Base-by-base conservation (phyloP, 2,329 filamentous ascomycete species). In the Botrytis hyacinthi region DNA sequence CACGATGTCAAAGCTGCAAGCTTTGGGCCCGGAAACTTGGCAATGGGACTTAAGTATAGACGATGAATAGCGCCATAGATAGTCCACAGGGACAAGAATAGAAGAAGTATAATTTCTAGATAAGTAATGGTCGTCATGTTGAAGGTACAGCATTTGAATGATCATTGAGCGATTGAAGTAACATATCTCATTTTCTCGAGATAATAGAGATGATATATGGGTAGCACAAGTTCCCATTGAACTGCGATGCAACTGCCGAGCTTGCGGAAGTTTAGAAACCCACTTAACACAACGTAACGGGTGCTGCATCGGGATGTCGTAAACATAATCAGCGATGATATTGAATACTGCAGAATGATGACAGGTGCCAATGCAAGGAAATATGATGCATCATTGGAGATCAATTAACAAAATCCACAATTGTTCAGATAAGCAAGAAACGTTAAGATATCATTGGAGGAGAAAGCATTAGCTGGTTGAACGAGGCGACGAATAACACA, bases 41-140 rank as follows among this genome's bases (percentile, higher is more conserved):
- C 76, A 40, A 82, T 75, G 12, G 81, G 81, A 68, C 81, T 80
- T 4, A 82, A 76, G 73, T 78, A 82, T 16, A 83, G 77, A 48
- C 82, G 80, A 40, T 74, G 75, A 32, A 75, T 72, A 44, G 70
- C 71, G 12, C 72, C 71, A 37, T 69, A 72, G 20, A 74, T 35
- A 6, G n/a, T 54, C 63, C 69, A 75, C 37, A 72, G 9, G 7
- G 29, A 20, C n/a, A 72, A 42, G 12, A 51, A 72, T 26, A 22
- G 14, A 32, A 37, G 16, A 29, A 37, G 22, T 35, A 60, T 54
- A 29, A 72, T 37, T 32, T 6, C 48, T 35, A 72, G 1, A 44
- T 67, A 35, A 16, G 54, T n/a, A 51, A 48, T 44, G n/a, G 6
- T n/a, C 32, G 29, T 42, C 70, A 68, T 68, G 48, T 40, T 22